These are phyloP conservation scores for Candida caryicola DNA, from an alignment of 805 yeast species.

Conservation along the genomic window DNA sequence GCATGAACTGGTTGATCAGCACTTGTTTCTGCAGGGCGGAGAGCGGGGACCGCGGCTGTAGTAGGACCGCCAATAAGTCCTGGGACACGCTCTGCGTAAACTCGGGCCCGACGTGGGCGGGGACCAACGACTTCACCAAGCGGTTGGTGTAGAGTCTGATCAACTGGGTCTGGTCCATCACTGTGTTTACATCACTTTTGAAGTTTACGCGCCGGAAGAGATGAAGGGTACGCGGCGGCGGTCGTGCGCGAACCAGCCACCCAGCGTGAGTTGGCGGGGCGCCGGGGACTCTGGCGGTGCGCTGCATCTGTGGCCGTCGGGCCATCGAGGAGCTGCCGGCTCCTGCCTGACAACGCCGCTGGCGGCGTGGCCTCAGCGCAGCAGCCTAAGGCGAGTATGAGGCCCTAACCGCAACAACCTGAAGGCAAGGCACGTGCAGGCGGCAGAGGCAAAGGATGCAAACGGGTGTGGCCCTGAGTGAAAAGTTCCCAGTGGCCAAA, in stretches of 20 bases:
- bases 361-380: too few relatives aligned
- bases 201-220: not conserved
- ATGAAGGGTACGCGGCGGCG: not conserved
- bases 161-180: slow-evolving; percentile 30
- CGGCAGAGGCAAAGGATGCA: too few relatives aligned
- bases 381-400: too few relatives aligned
- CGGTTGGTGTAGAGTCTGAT: slow-evolving; percentile 31
- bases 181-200: not conserved
- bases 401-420: too few relatives aligned
- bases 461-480: too few relatives aligned
- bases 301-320: too few relatives aligned
- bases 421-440: too few relatives aligned
- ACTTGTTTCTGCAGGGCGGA: slow-evolving; percentile 7
- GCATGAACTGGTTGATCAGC: slow-evolving; percentile 19
- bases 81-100: slow-evolving; percentile 28
- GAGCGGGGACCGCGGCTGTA: slow-evolving; percentile 1
- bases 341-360: too few relatives aligned
- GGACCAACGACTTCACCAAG: slow-evolving; percentile 35
- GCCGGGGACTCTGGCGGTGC: too few relatives aligned
- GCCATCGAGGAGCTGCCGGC: too few relatives aligned
- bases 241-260: not conserved
- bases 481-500: too few relatives aligned
- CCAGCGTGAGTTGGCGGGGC: too few relatives aligned
- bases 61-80: slow-evolving; percentile 20
- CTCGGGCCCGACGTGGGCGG: slow-evolving; percentile 35